Base-by-base conservation (phyloP, 768 basidiomycete species). In the Butyriboletus loyo region DNA sequence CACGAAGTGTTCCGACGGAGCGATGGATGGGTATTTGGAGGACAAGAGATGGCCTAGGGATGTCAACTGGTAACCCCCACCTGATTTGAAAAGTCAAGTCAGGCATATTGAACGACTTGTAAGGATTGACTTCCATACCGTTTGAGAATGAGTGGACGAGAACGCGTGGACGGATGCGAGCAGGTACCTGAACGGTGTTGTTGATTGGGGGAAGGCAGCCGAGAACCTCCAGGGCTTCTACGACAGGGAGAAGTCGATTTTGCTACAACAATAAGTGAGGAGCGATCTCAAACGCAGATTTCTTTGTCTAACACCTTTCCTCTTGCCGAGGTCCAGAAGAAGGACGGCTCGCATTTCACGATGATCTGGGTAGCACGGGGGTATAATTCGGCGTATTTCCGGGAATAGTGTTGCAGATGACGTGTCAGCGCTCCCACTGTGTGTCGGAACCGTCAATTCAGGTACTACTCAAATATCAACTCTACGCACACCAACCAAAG, bases 141-240 rank as follows among this genome's bases (percentile, higher is more conserved):
- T 69, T 67, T 32, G 67, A 69, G 50, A 69, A 69, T 1, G 56
- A 65, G 37, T 67, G 66, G 11, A 65, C 37, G 9, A 69, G 63
- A 17, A 67, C 22, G 15, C 64, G 64, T 39, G 65, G 56, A 32
- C 50, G 56, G 13, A 30, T 31, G 13, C 47, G 35, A 38, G 38
- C n/a, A 25, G 37, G n/a, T 5, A 15, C 43, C 2, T 46, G 40
- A 22, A 17, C n/a, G 9, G 51, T 2, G 11, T 22, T 30, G 7
- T 39, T 22, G 4, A 9, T 21, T 1, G 56, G 36, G 5, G 60
- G 50, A 32, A 69, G 37, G 37, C 65, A 67, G 9, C 58, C 60
- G 6, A 69, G 60, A n/a, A 28, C 22, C 7, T 67, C 49, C 1
- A 67, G 61, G 14, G 57, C 63, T 35, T 67, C 58, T 7, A 54